Base-by-base conservation (phyloP, 345 rosid species). In the Arabidopsis suecica region DNA sequence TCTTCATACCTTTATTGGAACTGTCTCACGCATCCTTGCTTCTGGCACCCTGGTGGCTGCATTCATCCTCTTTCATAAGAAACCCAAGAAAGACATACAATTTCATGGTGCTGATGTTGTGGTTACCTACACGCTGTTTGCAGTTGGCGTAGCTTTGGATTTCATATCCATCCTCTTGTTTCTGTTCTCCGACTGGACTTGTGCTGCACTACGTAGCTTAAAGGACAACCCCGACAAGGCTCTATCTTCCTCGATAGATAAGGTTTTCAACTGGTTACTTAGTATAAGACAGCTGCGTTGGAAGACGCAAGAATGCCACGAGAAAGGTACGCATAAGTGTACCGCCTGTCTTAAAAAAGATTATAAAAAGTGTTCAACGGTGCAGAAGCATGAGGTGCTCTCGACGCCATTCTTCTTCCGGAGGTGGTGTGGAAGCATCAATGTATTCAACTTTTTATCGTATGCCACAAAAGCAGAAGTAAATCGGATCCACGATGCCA, bases 101-200 rank as follows among this genome's bases (percentile, higher is more conserved):
- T 85, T 79, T 36, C 32, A 65, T 4, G 5, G 0, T 0, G 9
- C 81, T 22, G 90, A 87, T 76, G 78, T 88, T 3, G 49, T 25
- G 8, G 48, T 88, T 48, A 86, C 93, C 12, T 85, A 82, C 58
- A 72, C 80, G 5, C 68, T 88, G 77, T 76, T 88, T 25, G 30
- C 42, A 7, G 88, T 84, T 57, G 90, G 87, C 4, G 5, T 87
- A 11, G 73, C 67, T 3, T 82, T 88, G 6, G 91, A 91, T 57
- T 7, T 64, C 5, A 37, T 83, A 11, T 73, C 87, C 3, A 5
- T 84, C 3, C 0, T 78, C 48, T 82, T 82, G 88, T 78, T 83
- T 51, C 4, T 84, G 61, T 80, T 86, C 61, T 88, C 91, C 0
- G 84, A 91, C 41, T 84, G 93, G 90, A 84, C 83, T 0, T 79